A percentile compares a stretch with the other conserved stretches of the same genome.
These are phyloP conservation scores for Sarocladiaceae sp. DNA, from an alignment of 2,329 filamentous ascomycete genomes.

Conservation along the genomic window DNA sequence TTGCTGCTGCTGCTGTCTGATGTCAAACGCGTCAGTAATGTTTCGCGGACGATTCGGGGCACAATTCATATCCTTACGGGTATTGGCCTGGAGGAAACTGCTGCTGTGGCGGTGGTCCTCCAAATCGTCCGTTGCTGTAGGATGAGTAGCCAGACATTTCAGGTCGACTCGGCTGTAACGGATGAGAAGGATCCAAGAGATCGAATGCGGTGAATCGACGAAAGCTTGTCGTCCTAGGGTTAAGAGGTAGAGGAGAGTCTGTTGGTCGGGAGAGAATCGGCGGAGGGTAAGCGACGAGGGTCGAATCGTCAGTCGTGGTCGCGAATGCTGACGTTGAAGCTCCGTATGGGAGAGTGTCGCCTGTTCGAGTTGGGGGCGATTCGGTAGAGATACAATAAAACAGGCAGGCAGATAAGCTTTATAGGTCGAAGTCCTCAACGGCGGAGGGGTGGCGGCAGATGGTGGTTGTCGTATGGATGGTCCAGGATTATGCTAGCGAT, in stretches of 20 bases:
- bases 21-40: neutral
- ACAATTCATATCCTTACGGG: conserved; percentile 35
- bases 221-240: too few relatives aligned
- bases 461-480: neutral
- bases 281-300: neutral
- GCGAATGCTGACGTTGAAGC: too few relatives aligned
- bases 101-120: conserved; percentile 28
- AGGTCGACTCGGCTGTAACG: neutral
- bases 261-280: too few relatives aligned
- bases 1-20: neutral
- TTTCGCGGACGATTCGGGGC: neutral
- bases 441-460: neutral
- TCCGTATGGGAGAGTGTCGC: too few relatives aligned
- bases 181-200: too few relatives aligned
- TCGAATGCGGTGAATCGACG: too few relatives aligned
- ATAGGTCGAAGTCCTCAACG: neutral
- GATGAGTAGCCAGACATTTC: conserved; percentile 61
- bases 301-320: neutral
- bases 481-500: neutral
- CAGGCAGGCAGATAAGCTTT: neutral
- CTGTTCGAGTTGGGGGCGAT: too few relatives aligned
- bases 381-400: neutral
- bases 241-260: too few relatives aligned
- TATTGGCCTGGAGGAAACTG: conserved; percentile 43
- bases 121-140: conserved; percentile 46